Percentiles rank a stretch among this genome's conserved stretches.
phyloP scores from a whole-genome alignment of 306 rosid species.

The Pterocarpus macrocarpus region DNA sequence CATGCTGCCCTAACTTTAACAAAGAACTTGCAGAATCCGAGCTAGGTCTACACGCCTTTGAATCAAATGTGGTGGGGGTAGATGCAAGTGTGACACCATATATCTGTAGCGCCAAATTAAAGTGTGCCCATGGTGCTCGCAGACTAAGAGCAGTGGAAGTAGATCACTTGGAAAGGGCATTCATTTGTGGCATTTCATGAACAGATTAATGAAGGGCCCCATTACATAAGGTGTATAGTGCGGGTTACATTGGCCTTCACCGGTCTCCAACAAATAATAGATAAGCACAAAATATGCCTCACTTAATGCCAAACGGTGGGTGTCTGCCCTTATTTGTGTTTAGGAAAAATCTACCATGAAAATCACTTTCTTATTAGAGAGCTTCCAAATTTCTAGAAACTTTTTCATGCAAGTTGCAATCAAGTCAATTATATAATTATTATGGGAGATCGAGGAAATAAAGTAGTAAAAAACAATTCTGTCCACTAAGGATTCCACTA shows the following conservation, averaged over 20 bases:
- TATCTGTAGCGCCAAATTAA: not conserved
- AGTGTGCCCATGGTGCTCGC: conserved; percentile 12
- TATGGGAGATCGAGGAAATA: conserved; percentile 3
- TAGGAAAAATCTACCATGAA: not conserved
- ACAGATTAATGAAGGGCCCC: not conserved
- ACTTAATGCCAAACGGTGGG: not conserved
- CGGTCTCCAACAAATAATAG: conserved; percentile 1
- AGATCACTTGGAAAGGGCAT: not conserved
- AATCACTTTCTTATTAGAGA: not conserved
- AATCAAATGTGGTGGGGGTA: conserved; percentile 1
- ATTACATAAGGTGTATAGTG: not conserved
- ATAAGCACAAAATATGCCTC: not conserved
- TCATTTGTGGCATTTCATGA: conserved; percentile 36
- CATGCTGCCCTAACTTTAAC: conserved; percentile 11
- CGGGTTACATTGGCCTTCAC: conserved; percentile 42
- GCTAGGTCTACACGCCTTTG: not conserved
- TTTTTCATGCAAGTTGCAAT: not conserved
- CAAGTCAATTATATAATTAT: not conserved
- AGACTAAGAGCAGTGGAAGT: conserved; percentile 14
- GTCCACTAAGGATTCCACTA: too few relatives aligned
- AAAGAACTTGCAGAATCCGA: not conserved
- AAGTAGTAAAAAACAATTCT: too few relatives aligned
- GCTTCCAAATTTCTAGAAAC: not conserved
- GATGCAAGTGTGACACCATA: too few relatives aligned
- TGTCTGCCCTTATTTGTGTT: not conserved